Conservation (phyloP, 805 yeast species). For the Wickerhamiella parazyma region DNA sequence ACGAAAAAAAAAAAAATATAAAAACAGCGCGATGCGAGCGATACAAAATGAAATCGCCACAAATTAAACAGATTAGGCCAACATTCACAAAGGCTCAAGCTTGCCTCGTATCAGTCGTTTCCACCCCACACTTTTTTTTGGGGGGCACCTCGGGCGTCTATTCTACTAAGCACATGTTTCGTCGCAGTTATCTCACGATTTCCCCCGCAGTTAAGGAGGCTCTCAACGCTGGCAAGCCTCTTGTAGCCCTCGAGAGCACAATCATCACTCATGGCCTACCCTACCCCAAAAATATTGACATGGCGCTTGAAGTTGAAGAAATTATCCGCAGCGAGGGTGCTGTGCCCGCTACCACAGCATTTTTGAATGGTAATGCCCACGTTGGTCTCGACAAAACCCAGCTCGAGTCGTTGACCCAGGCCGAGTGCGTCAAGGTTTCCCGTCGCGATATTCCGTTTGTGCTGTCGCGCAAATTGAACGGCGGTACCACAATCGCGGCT, state of each 20-base stretch:
- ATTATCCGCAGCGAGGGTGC: slow-evolving; percentile 52
- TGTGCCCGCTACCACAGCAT: slow-evolving; percentile 76
- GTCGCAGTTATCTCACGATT: slow-evolving; percentile 11
- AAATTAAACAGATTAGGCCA: no score
- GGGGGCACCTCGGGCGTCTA: background rate
- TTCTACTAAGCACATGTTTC: background rate
- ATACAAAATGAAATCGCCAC: no score
- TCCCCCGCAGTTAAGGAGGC: slow-evolving; percentile 51
- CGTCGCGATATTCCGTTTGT: slow-evolving; percentile 67
- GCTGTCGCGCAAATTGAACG: slow-evolving; percentile 29
- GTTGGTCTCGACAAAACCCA: slow-evolving; percentile 48
- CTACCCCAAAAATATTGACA: slow-evolving; percentile 54
- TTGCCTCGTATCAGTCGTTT: background rate
- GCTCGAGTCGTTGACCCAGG: slow-evolving; percentile 37
- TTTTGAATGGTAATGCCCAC: slow-evolving; percentile 53
- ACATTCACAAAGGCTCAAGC: no score
- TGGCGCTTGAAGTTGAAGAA: slow-evolving; percentile 59
- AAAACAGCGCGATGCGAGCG: no score
- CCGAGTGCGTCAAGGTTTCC: slow-evolving; percentile 45
- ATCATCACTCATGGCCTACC: slow-evolving; percentile 87
- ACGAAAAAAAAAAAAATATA: no score
- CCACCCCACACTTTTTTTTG: background rate
- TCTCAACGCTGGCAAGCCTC: slow-evolving; percentile 42
- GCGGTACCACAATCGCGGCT: slow-evolving; percentile 40
- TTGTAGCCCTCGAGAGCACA: slow-evolving; percentile 79